A percentile compares a stretch with the other conserved stretches of the same genome.
These are phyloP conservation scores for Vigna trinervia DNA, from an alignment of 306 rosid genomes.

Conservation along the genomic window DNA sequence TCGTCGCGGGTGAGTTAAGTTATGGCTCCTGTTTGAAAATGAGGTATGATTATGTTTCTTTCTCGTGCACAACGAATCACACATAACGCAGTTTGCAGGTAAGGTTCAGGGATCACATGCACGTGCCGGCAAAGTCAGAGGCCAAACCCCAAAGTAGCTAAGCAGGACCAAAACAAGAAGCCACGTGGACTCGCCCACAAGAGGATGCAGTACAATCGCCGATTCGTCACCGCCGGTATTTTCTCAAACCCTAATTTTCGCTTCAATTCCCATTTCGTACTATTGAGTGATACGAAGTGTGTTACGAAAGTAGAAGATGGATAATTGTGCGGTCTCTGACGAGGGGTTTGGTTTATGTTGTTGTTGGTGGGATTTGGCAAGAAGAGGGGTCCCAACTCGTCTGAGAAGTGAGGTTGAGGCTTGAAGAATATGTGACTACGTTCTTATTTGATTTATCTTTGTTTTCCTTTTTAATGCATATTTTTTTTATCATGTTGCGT, in stretches of 20 bases:
- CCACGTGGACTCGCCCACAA: constrained; percentile 55
- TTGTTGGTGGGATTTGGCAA: constrained; percentile 47
- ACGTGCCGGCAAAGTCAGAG: constrained; percentile 54
- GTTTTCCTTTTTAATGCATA: neutral
- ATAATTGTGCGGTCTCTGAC: neutral
- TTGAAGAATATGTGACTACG: constrained; percentile 9
- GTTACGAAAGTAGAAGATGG: neutral
- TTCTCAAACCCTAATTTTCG: constrained; percentile 15
- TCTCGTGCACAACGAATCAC: neutral
- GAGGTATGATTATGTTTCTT: neutral
- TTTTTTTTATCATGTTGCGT: neutral
- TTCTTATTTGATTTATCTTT: neutral
- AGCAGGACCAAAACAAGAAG: constrained; percentile 54
- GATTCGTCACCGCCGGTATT: constrained; percentile 55
- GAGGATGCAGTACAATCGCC: constrained; percentile 56
- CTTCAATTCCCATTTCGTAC: neutral
- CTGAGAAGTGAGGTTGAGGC: constrained; percentile 43
- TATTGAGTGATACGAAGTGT: neutral
- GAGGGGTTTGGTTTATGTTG: neutral
- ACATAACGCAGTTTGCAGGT: neutral
- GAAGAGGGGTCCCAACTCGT: constrained; percentile 56
- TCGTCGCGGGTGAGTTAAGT: constrained; percentile 24
- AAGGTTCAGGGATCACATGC: constrained; percentile 56
- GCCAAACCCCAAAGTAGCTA: constrained; percentile 52
- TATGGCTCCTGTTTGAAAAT: neutral